These are phyloP conservation scores for Scedosporium dehoogii DNA, from an alignment of 2,329 filamentous ascomycete species.

Conservation along the genomic window DNA sequence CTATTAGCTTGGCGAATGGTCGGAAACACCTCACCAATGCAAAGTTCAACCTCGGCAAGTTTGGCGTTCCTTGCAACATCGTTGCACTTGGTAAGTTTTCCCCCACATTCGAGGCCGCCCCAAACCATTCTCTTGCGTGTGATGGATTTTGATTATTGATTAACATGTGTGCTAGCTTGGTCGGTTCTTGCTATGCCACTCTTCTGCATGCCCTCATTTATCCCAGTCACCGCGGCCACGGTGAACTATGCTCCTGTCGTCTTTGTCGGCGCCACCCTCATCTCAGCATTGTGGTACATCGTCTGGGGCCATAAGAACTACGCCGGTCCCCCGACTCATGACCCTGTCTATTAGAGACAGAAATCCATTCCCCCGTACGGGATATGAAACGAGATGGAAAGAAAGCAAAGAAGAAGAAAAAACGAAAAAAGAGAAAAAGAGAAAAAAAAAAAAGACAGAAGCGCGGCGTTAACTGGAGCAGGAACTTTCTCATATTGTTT, in stretches of 20 bases:
- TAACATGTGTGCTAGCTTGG: slow-evolving; percentile 38
- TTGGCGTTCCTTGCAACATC: slow-evolving; percentile 54
- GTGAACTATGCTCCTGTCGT: slow-evolving; percentile 71
- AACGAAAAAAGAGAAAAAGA: slow-evolving; percentile 5
- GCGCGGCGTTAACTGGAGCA: not conserved
- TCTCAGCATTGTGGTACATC: slow-evolving; percentile 58
- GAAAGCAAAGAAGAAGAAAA: slow-evolving; percentile 4
- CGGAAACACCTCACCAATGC: slow-evolving; percentile 48
- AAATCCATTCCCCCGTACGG: not conserved
- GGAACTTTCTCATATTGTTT: not conserved
- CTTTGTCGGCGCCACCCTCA: slow-evolving; percentile 54
- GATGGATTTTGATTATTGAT: not conserved
- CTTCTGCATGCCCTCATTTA: slow-evolving; percentile 60
- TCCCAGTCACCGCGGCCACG: slow-evolving; percentile 47
- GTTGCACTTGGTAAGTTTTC: slow-evolving; percentile 48
- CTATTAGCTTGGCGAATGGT: slow-evolving; percentile 50
- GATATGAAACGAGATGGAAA: not conserved
- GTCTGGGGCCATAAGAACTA: slow-evolving; percentile 63
- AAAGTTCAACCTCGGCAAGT: slow-evolving; percentile 49
- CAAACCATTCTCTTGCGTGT: not conserved
- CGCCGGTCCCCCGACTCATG: slow-evolving; percentile 45
- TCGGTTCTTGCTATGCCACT: slow-evolving; percentile 58
- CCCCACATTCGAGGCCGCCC: not conserved
- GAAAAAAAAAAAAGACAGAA: slow-evolving; percentile 6
- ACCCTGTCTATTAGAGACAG: not conserved